Percentiles rank a stretch among this genome's conserved stretches.
Conservation (phyloP, 805 yeast genomes). For the Ogataea siamensis region DNA sequence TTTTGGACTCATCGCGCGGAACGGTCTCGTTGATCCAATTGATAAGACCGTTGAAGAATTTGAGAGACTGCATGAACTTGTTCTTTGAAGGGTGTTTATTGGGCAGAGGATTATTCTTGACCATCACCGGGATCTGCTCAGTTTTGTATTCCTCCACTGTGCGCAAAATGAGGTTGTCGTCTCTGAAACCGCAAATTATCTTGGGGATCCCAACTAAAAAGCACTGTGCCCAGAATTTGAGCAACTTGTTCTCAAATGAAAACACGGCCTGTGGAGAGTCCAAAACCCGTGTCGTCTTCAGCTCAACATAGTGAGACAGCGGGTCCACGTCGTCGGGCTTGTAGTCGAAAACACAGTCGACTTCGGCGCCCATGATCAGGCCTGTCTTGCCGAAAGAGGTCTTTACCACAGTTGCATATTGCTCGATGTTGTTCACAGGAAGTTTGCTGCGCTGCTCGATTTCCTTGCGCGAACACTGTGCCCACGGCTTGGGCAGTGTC, state of each 20-base stretch:
- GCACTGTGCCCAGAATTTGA: constrained; percentile 90
- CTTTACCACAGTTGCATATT: constrained; percentile 75
- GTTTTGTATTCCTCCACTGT: constrained; percentile 74
- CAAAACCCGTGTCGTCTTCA: constrained; percentile 68
- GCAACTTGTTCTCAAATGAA: constrained; percentile 72
- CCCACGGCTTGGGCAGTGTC: constrained; percentile 76
- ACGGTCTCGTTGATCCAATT: constrained; percentile 68
- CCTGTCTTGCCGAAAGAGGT: constrained; percentile 78
- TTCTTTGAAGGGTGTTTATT: constrained; percentile 39
- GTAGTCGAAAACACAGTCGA: constrained; percentile 86
- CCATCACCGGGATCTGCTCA: constrained; percentile 70
- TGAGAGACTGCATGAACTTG: constrained; percentile 74
- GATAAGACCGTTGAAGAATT: constrained; percentile 81
- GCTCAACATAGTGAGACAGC: constrained; percentile 75
- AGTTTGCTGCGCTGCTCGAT: constrained; percentile 65
- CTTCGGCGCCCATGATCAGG: constrained; percentile 80
- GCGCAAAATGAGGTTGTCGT: constrained; percentile 60
- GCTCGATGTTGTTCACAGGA: constrained; percentile 68
- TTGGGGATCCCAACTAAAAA: constrained; percentile 83
- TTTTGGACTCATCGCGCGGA: constrained; percentile 50
- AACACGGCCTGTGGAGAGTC: constrained; percentile 54
- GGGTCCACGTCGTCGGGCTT: constrained; percentile 52
- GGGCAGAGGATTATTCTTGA: constrained; percentile 48
- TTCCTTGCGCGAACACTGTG: constrained; percentile 57
- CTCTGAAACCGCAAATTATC: constrained; percentile 83